Percentiles rank a stretch among this genome's conserved stretches.
Conservation (phyloP, 225 moss, liverwort and hornwort species). For the Lunularia cruciata region DNA sequence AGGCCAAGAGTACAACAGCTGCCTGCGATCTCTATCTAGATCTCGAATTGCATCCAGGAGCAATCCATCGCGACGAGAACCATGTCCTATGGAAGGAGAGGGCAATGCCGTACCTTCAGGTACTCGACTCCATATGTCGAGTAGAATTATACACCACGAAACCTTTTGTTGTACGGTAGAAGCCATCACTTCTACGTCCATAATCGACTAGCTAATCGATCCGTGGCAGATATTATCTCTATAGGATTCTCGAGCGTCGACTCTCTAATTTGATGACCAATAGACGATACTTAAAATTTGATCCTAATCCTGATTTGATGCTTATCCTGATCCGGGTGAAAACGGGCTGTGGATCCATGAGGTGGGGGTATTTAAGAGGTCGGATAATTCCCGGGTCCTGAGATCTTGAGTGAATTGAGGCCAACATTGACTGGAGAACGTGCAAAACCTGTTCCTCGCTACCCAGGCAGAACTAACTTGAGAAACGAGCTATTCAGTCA, state of each 20-base stretch:
- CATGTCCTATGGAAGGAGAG: background rate
- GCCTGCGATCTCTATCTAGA: background rate
- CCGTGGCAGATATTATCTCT: background rate
- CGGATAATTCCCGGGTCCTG: background rate
- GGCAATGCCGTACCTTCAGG: background rate
- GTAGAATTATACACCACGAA: constrained; percentile 2
- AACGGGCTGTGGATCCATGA: background rate
- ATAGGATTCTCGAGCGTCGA: background rate
- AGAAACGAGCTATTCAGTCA: no score
- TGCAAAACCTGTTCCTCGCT: no score
- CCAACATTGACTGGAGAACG: no score
- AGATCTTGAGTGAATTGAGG: constrained; percentile 10
- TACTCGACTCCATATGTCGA: background rate
- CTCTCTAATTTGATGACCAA: background rate
- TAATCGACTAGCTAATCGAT: background rate
- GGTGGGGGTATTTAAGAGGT: background rate
- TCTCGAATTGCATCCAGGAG: no score
- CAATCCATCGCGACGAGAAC: background rate
- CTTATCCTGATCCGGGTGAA: background rate
- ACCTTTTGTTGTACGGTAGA: background rate
- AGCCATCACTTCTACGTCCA: background rate
- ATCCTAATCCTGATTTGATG: no score
- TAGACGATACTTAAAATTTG: background rate
- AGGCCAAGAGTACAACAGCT: background rate
- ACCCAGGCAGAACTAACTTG: no score